Conservation (phyloP, 1,139 yeast genomes). For the Taphrina betulina region DNA sequence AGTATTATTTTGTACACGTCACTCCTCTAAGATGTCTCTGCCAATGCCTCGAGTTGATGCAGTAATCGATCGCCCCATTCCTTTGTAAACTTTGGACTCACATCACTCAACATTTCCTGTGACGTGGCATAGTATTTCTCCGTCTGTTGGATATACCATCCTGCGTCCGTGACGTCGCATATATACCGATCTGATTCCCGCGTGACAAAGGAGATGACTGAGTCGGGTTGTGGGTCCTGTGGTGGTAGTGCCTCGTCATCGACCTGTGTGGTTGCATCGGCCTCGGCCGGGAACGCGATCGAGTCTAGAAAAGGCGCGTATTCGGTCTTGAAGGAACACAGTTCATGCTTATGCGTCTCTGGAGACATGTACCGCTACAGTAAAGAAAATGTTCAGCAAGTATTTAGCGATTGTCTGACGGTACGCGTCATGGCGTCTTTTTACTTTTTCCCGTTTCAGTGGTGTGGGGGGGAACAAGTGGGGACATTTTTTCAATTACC, state of each 20-base stretch:
- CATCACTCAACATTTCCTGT: constrained; percentile 10
- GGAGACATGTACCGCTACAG: constrained; percentile 9
- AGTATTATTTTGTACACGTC: too few relatives aligned
- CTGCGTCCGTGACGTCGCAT: constrained; percentile 8
- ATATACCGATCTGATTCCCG: not conserved
- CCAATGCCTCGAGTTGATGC: not conserved
- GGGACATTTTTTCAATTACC: too few relatives aligned
- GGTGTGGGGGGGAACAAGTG: too few relatives aligned
- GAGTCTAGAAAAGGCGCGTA: not conserved
- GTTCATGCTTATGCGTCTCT: constrained; percentile 1
- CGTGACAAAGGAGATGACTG: constrained; percentile 1
- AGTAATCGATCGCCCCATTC: constrained; percentile 7
- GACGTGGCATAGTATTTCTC: constrained; percentile 8
- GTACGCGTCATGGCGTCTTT: too few relatives aligned
- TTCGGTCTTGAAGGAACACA: not conserved
- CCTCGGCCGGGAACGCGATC: not conserved
- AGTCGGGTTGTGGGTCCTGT: too few relatives aligned
- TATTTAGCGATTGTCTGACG: too few relatives aligned
- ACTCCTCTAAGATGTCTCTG: too few relatives aligned
- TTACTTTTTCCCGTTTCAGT: too few relatives aligned
- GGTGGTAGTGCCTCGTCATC: too few relatives aligned
- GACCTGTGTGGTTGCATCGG: not conserved
- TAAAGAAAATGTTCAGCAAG: too few relatives aligned
- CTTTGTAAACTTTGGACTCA: constrained; percentile 6
- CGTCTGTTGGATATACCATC: constrained; percentile 1